These are phyloP conservation scores for Pseudocercospora crystallina DNA, from an alignment of 2,329 filamentous ascomycete species.

Conservation along the genomic window DNA sequence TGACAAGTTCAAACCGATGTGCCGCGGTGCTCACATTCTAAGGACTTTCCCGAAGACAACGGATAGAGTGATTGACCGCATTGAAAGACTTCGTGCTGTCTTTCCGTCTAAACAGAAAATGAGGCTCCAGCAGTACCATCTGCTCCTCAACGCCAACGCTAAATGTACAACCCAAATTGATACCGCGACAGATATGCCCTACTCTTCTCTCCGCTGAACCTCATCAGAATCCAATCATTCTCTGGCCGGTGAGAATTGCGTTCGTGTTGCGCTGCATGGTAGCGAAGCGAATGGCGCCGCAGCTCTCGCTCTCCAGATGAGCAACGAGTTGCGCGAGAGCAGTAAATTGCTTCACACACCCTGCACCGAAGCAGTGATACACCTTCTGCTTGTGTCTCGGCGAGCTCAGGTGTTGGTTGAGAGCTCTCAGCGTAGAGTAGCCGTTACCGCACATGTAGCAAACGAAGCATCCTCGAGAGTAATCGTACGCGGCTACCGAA, in stretches of 20 bases:
- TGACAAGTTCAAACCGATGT: no score
- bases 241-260: constrained; percentile 16
- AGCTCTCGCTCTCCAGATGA: constrained; percentile 49
- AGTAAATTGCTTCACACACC: constrained; percentile 42
- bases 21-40: no score
- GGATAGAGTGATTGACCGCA: no score
- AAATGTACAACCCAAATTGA: no score
- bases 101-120: no score
- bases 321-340: constrained; percentile 45
- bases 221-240: constrained; percentile 17
- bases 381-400: constrained; percentile 50
- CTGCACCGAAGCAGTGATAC: constrained; percentile 45
- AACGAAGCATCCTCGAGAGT: constrained; percentile 31
- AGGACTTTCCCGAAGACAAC: no score
- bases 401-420: constrained; percentile 59
- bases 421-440: constrained; percentile 38
- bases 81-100: no score
- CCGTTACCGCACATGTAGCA: constrained; percentile 56
- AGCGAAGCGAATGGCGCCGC: constrained; percentile 42
- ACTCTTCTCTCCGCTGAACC: background rate
- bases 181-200: no score
- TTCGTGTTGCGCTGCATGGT: constrained; percentile 37
- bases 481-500: constrained; percentile 39
- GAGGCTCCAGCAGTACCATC: no score
- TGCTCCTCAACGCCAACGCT: no score